Base-by-base conservation (phyloP, 331 rosid species). In the Saraca asoca region DNA sequence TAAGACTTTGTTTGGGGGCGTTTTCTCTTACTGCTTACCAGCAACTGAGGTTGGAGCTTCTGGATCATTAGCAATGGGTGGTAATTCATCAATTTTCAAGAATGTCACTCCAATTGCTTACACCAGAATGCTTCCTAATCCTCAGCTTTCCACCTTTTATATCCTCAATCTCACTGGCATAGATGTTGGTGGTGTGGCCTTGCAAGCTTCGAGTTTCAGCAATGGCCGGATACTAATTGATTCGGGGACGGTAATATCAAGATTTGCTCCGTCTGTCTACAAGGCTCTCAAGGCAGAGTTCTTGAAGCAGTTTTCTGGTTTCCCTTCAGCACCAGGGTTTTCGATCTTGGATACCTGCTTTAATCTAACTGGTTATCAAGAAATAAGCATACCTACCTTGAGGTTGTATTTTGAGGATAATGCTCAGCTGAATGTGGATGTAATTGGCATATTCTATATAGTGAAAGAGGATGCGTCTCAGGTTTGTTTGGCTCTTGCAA, bases 1-100 rank as follows among this genome's bases (percentile, higher is more conserved):
- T 51, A 70, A 78, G 52, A 52, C 79, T 5, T 16, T 81, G 12
- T 89, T 83, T 74, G 93, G 89, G 4, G 95, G 95, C 6, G 85
- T 83, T 34, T 92, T 92, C 85, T 92, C 96, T 0, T 89, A 92
- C 57, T 92, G 98, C 62, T 78, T 92, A 56, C 98, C 96, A 58
- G 43, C 95, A 18, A 62, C 81, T 5, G 84, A 75, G 3, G 60
- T 55, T 7, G 85, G 83, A 19, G 51, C 83, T 56, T 85, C 96
- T 9, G 98, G 98, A 9, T 89, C 95, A 39, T 78, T 92, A 46
- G 79, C 74, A 5, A 68, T 92, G 83, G 98, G 98, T 0, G 77
- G 70, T 16, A 93, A 87, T 66, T 51, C 81, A 7, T 87, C 91
- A 3, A 69, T 72, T 66, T 85, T 80, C 78, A 80, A 72, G n/a